Evolutionary conservation across 768 basidiomycete species (phyloP), one percentile per base, ranked within the genome.

Genomic region (Gymnopilus dilepis): DNA sequence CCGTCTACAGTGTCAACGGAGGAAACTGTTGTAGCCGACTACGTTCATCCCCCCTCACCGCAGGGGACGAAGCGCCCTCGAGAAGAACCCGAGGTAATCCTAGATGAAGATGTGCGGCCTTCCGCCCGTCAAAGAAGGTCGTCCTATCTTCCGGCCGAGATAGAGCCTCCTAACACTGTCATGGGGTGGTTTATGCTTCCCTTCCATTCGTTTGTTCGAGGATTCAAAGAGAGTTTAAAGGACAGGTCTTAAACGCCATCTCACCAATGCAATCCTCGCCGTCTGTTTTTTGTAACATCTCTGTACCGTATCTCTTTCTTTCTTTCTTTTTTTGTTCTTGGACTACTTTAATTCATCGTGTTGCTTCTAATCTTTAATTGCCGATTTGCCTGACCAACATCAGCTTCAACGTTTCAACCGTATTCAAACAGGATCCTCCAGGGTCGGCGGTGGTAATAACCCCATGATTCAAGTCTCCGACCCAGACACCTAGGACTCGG

Each of bases 131-230:
- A 81, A 13, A 81, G 88, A 34, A 84, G 72, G 31, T 82, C 80
- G 54, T 72, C 69, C 0, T 84, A 84, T 71, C 69, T 72, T 42
- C 76, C 79, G 0, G 78, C 84, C 3, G 70, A 76, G 70, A 62
- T 65, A 41, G 83, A 85, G 28, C 70, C 77, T 6, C 81, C 84
- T n/a, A 76, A 77, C 43, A 63, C 66, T 40, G 64, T 80, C 33
- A 68, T 86, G 56, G 84, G 83, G 33, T 89, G 86, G 88, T 78
- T 90, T 67, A 73, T 84, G 72, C 75, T 84, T 40, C 88, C 89
- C 5, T 78, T 89, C 73, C 81, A 83, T 68, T 84, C 85, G 6
- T 89, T 91, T 70, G 78, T 86, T 57, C 82, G 84, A 63, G 89
- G 88, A 19, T 89, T 91, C 75, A 83, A 83, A 65, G 87, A 89